Evolutionary conservation across 148 eudicot species (phyloP).

Genomic region (Rhododendron henanense): DNA sequence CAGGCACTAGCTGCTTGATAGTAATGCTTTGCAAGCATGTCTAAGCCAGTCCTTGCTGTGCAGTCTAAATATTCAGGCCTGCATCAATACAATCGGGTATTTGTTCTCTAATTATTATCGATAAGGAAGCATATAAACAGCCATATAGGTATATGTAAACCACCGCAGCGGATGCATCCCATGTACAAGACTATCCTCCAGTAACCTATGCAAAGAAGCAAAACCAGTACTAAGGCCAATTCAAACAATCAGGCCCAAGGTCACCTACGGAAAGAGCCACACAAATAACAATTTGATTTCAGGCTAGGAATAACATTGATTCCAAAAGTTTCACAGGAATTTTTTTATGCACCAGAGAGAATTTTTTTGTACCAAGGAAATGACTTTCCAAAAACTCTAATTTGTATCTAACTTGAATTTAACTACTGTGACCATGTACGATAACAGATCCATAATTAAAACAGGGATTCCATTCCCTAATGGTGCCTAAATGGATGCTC

Average conservation of each 20-base stretch:
- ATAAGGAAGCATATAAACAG: background rate
- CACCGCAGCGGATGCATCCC: background rate
- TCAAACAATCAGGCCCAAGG: background rate
- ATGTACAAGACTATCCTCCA: background rate
- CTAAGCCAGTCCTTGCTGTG: constrained; percentile 80
- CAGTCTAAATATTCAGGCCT: constrained; percentile 84
- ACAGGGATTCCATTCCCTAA: background rate
- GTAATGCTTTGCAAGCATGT: constrained; percentile 86
- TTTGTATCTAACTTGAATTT: background rate
- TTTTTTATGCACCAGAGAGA: background rate
- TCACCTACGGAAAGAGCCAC: background rate
- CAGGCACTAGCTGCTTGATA: constrained; percentile 71
- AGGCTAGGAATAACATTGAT: background rate
- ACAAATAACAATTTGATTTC: background rate
- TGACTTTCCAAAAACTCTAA: background rate
- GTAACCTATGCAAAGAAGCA: background rate
- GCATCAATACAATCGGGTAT: constrained; percentile 17
- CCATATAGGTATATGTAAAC: background rate
- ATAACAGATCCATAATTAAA: background rate
- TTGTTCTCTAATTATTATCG: background rate
- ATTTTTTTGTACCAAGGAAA: background rate
- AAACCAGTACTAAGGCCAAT: background rate
- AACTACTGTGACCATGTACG: background rate
- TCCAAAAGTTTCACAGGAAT: background rate
- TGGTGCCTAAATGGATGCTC: background rate